Evolutionary conservation across 495 filamentous ascomycete species (phyloP).

Genomic region (Aspergillus cristatus): DNA sequence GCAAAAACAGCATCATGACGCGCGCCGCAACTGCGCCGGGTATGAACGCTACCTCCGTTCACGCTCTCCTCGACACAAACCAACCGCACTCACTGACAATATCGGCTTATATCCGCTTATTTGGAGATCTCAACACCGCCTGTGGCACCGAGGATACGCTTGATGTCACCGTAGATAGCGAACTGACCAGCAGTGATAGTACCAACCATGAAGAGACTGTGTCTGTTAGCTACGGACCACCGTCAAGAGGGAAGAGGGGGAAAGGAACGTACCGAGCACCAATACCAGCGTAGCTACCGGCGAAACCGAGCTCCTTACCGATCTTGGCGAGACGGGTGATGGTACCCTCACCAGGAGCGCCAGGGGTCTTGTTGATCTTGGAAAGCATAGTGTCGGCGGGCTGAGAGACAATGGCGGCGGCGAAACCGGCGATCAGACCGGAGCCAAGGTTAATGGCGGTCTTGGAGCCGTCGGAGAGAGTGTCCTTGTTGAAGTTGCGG

Average conservation of each 20-base stretch:
- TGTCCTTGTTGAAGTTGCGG: conserved; percentile 63
- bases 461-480: conserved; percentile 61
- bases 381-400: conserved; percentile 98
- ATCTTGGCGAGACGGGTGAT: conserved; percentile 90
- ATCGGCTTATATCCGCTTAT: too few species aligned
- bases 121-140: conserved; percentile 74
- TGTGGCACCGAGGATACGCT: conserved; percentile 50
- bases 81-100: too few species aligned
- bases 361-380: conserved; percentile 99
- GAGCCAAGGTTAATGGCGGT: conserved; percentile 89
- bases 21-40: too few species aligned
- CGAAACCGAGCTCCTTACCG: conserved; percentile 83
- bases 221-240: conserved; percentile 1
- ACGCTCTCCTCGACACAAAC: too few species aligned
- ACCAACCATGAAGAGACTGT: conserved; percentile 43
- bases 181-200: conserved; percentile 88
- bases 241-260: neutral
- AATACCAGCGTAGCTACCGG: conserved; percentile 83
- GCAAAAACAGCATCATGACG: too few species aligned
- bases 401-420: conserved; percentile 91
- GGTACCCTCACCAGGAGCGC: conserved; percentile 90
- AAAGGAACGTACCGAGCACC: conserved; percentile 49
- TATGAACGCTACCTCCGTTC: too few species aligned
- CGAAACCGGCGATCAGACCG: conserved; percentile 96
- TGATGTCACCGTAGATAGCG: conserved; percentile 78